Base-by-base conservation (phyloP, 2,329 filamentous ascomycete species). In the Botrytis cinerea region DNA sequence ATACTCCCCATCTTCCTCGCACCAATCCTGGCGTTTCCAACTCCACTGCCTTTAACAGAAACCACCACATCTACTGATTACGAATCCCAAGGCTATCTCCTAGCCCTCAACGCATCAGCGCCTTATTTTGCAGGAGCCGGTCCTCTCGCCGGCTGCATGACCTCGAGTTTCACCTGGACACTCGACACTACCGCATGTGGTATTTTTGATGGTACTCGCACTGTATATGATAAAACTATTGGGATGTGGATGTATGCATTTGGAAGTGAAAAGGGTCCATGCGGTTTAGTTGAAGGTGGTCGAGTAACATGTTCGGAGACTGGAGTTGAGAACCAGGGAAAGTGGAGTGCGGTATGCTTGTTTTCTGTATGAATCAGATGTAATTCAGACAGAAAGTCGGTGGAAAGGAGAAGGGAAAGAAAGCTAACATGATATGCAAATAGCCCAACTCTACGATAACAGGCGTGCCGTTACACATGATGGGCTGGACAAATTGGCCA, bases 211-310 rank as follows among this genome's bases (percentile, higher is more conserved):
- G 70, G 70, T 18, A 66, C 35, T 20, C 70, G 61, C 9, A 35
- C 38, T 25, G 35, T 51, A 18, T 71, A 71, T 12, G 54, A 66
- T 20, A 16, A 43, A 18, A 64, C 46, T 25, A 64, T 71, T 18
- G 35, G 45, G 2, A 71, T 71, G 70, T 71, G 46, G 40, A 71
- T 64, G 70, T 71, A 71, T 57, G 46, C 20, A 32, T 71, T 71
- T 57, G n/a, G 7, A 22, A 71, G 28, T 25, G 18, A 35, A 10
- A 7, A 18, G 18, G 70, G 70, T 4, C 0, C 18, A 4, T 72
- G 70, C 28, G 46, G 46, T 4, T 7, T 67, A 8, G 38, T 38
- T 40, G 46, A 57, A 8, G 70, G 70, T n/a, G 60, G 70, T 9
- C 32, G 61, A 5, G 70, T 72, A 9, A 64, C 46, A n/a, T 72